Conservation (phyloP, 768 basidiomycete species). For the Collybia nuda region DNA sequence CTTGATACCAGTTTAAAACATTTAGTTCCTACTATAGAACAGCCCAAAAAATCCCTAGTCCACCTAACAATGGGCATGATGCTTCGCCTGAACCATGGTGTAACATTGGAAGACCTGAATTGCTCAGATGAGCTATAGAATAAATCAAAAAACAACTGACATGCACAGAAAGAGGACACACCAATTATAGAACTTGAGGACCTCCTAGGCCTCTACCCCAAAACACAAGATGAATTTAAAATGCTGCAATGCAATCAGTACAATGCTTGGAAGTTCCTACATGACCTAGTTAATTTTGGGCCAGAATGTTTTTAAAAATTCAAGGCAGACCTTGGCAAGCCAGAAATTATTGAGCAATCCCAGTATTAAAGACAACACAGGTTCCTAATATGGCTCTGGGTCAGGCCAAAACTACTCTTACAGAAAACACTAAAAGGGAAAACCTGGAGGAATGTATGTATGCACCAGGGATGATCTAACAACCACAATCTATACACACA, state of each 20-base stretch:
- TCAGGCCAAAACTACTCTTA: neutral
- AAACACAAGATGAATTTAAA: conserved; percentile 4
- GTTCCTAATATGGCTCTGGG: neutral
- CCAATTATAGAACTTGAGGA: neutral
- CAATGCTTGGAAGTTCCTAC: conserved; percentile 21
- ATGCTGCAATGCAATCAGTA: conserved; percentile 15
- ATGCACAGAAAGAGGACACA: neutral
- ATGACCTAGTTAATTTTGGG: conserved; percentile 21
- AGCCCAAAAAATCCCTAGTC: conserved; percentile 17
- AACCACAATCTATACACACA: too few species aligned
- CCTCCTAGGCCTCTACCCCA: neutral
- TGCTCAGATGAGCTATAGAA: conserved; percentile 29
- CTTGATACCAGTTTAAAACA: conserved; percentile 37
- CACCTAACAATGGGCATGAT: conserved; percentile 29
- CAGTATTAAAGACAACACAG: conserved; percentile 4
- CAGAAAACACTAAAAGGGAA: too few species aligned
- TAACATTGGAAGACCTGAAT: conserved; percentile 17
- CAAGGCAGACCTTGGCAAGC: conserved; percentile 7
- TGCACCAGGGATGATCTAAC: too few species aligned
- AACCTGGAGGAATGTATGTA: too few species aligned
- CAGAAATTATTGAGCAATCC: conserved; percentile 17
- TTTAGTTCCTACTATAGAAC: conserved; percentile 27
- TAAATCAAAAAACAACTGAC: conserved; percentile 16
- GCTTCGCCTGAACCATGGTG: conserved; percentile 20
- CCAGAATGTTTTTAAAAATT: conserved; percentile 19